Percentiles rank a stretch among this genome's conserved stretches.
phyloP scores from a whole-genome alignment of 805 yeast species.

The Sungouiella blattae region DNA sequence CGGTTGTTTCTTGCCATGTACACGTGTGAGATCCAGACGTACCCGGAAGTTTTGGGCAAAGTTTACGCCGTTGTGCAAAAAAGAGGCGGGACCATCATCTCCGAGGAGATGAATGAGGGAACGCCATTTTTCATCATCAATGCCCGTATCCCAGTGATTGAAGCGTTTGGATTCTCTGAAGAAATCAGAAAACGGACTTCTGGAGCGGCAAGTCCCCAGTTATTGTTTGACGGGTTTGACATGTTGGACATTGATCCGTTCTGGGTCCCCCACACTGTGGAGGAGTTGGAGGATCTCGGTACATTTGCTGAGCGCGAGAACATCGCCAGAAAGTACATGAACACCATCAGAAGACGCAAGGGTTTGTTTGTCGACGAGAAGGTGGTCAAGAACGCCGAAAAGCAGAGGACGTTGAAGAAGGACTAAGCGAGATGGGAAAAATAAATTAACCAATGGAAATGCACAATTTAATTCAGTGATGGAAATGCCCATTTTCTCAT shows the following conservation, averaged over 20 bases:
- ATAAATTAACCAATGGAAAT: too few species aligned
- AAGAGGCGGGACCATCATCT: slow-evolving; percentile 76
- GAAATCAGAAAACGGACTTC: slow-evolving; percentile 90
- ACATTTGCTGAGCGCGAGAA: slow-evolving; percentile 91
- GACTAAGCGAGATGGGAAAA: too few species aligned
- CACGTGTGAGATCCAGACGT: slow-evolving; percentile 90
- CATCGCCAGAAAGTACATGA: slow-evolving; percentile 84
- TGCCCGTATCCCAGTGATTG: slow-evolving; percentile 87
- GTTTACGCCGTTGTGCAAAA: slow-evolving; percentile 92
- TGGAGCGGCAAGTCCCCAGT: slow-evolving; percentile 96
- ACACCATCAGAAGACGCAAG: slow-evolving; percentile 74
- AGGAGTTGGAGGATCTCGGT: slow-evolving; percentile 90
- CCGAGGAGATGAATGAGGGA: slow-evolving; percentile 97
- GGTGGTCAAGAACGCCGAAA: slow-evolving; percentile 87
- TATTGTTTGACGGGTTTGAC: slow-evolving; percentile 86
- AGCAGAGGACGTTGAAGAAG: slow-evolving; percentile 83
- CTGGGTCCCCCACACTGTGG: slow-evolving; percentile 99
- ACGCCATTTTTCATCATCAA: slow-evolving; percentile 90
- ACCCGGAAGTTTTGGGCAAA: slow-evolving; percentile 90
- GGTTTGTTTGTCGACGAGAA: slow-evolving; percentile 89
- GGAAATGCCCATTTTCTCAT: too few species aligned
- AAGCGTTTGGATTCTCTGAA: slow-evolving; percentile 95
- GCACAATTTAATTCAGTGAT: too few species aligned
- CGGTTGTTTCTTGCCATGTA: slow-evolving; percentile 90
- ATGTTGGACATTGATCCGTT: slow-evolving; percentile 89